Base-by-base conservation (phyloP, 441 rosid genomes). In the Pelargonium cotyledonis region DNA sequence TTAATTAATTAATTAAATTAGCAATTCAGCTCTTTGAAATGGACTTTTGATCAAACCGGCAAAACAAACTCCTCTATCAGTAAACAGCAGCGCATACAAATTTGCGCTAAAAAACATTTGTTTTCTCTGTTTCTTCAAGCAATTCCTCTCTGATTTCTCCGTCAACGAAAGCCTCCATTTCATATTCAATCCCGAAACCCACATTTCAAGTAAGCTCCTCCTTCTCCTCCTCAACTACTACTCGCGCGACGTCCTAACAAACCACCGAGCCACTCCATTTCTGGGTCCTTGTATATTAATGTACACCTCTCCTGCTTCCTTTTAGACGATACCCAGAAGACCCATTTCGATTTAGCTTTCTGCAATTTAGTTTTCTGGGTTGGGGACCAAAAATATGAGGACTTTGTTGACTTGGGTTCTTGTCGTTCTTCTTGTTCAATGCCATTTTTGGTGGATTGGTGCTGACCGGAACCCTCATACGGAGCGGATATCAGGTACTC, bases 401-500 rank as follows among this genome's bases (percentile, higher is more conserved):
- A 80, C 84, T 82, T 65, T 78, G 63, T 76, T 77, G 91, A 80
- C 81, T 35, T 85, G 76, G 90, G 66, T 74, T 72, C 79, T 88
- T 72, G 65, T 83, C 68, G 85, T 77, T 69, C 44, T 87, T 61
- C 65, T 83, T 31, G 85, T 65, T 78, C 75, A 77, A 41, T 71
- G 71, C 8, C 68, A 81, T 65, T 55, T 79, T 31, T 78, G 72
- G 61, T 80, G 79, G 78, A 69, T 73, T 78, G 81, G 77, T 75
- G 89, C 86, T 70, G 69, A 86, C 65, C 83, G 85, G 67, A 81
- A 81, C 78, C 98, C 81, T 78, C 89, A 79, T 61, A 87, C 96
- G 5, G 98, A 92, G 79, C 84, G 98, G 77, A 92, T 92, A 77
- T 88, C 96, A 83, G 98, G 98, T 86, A 47, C 55, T 10, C n/a